Evolutionary conservation across 176 grass and related monocot genomes (phyloP).

Genomic region (Hordeum vulgare): DNA sequence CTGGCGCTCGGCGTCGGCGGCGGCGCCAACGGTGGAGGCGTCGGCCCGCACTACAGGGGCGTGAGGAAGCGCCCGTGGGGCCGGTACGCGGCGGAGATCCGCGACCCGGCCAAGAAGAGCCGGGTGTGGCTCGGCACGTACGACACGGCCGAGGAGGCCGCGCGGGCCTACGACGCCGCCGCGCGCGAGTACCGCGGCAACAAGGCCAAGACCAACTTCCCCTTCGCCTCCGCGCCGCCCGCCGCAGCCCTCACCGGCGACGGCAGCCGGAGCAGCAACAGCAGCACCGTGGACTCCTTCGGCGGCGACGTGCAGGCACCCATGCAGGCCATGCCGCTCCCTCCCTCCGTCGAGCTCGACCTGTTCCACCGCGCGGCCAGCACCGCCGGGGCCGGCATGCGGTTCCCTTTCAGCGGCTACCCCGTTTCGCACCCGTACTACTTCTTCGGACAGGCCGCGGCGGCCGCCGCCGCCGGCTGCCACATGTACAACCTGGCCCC

Average conservation of each 20-base stretch:
- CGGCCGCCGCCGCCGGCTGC: neutral
- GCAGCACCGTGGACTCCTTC: slow-evolving; percentile 81
- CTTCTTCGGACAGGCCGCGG: slow-evolving; percentile 38
- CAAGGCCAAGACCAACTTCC: slow-evolving; percentile 97
- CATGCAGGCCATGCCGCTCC: slow-evolving; percentile 47
- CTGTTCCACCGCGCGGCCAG: slow-evolving; percentile 43
- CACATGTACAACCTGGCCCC: slow-evolving; percentile 19
- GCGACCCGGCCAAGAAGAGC: slow-evolving; percentile 89
- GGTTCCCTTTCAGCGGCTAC: slow-evolving; percentile 48
- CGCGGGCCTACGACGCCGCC: slow-evolving; percentile 69
- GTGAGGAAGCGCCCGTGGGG: slow-evolving; percentile 94
- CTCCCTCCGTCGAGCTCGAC: slow-evolving; percentile 33
- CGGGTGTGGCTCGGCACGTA: slow-evolving; percentile 92
- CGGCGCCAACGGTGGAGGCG: neutral
- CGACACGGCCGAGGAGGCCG: slow-evolving; percentile 93
- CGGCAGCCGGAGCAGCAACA: slow-evolving; percentile 65
- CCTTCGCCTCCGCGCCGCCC: slow-evolving; percentile 11
- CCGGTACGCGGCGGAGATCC: slow-evolving; percentile 80
- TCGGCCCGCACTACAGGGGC: slow-evolving; percentile 51
- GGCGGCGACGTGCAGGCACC: slow-evolving; percentile 42
- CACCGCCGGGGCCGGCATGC: neutral
- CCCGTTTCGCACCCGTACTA: slow-evolving; percentile 43
- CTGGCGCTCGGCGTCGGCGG: slow-evolving; percentile 1
- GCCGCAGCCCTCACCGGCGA: slow-evolving; percentile 6
- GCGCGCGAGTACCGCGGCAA: slow-evolving; percentile 78